Evolutionary conservation across 192 early-diverging fungal species (phyloP).

Genomic region (Podila epigama): DNA sequence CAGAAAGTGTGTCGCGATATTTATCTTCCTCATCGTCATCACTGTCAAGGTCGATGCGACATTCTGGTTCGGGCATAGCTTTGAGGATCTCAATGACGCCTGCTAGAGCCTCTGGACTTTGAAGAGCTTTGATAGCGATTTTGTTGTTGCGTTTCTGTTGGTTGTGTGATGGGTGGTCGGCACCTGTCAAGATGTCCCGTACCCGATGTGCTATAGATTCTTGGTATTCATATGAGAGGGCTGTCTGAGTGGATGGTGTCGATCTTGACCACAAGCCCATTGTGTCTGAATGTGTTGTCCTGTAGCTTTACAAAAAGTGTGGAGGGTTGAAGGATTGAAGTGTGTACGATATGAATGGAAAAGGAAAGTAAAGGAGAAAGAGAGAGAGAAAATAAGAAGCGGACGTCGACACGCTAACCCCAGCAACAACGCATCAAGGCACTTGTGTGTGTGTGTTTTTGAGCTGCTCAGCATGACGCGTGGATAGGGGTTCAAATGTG

Average conservation of each 20-base stretch:
- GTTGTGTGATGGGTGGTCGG: conserved; percentile 18
- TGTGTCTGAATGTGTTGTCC: too few species aligned
- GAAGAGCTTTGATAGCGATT: conserved; percentile 48
- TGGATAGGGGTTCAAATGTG: too few species aligned
- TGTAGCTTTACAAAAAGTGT: not conserved
- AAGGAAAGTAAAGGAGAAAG: not conserved
- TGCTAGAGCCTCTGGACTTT: conserved; percentile 28
- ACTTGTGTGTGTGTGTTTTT: too few species aligned
- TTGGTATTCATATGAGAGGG: conserved; percentile 42
- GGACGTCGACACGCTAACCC: too few species aligned
- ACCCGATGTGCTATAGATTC: conserved; percentile 46
- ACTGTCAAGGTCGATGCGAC: conserved; percentile 21
- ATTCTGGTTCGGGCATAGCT: conserved; percentile 51
- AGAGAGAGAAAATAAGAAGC: not conserved
- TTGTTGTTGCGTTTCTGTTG: conserved; percentile 10
- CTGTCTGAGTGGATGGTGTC: not conserved
- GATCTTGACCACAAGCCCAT: conserved; percentile 35
- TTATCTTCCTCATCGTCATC: conserved; percentile 12
- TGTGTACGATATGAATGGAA: not conserved
- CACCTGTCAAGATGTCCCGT: conserved; percentile 48
- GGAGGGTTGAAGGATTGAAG: not conserved
- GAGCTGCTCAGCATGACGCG: too few species aligned
- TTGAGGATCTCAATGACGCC: conserved; percentile 50
- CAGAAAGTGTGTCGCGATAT: not conserved
- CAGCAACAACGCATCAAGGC: too few species aligned